Evolutionary conservation across 805 yeast species (phyloP).

Genomic region (Cyberlindnera saturnus): DNA sequence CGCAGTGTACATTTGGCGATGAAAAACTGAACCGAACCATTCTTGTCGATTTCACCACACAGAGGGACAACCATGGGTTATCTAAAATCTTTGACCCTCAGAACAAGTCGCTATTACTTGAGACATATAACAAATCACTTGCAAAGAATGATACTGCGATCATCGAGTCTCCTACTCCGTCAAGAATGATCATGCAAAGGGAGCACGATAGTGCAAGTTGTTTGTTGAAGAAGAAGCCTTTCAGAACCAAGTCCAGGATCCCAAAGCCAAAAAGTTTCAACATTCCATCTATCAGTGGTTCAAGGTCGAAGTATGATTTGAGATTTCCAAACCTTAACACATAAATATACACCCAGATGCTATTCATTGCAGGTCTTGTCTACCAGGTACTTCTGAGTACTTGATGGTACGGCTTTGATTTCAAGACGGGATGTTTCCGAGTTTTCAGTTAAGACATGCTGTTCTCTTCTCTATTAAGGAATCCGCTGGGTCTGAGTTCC

Average conservation of each 20-base stretch:
- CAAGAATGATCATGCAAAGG: background rate
- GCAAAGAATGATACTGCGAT: no score
- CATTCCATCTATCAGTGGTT: conserved; percentile 3
- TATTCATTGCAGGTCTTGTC: no score
- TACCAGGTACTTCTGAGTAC: no score
- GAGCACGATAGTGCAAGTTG: no score
- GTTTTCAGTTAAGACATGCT: no score
- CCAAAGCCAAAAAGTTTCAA: conserved; percentile 8
- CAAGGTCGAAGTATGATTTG: conserved; percentile 11
- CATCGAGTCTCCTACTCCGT: no score
- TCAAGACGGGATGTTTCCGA: background rate
- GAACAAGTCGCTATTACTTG: conserved; percentile 6
- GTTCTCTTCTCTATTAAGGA: no score
- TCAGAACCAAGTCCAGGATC: conserved; percentile 4
- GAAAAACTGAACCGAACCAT: no score
- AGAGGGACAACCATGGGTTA: background rate
- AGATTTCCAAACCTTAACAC: conserved; percentile 10
- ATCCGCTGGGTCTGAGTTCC: no score
- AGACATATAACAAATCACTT: background rate
- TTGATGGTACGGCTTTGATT: background rate
- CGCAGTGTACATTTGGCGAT: no score
- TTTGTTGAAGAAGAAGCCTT: no score
- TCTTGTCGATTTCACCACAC: no score
- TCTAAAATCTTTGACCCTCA: conserved; percentile 11
- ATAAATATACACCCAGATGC: background rate